Evolutionary conservation across 1,284 basidiomycete genomes (phyloP).

Genomic region (Termitomyces sp.): DNA sequence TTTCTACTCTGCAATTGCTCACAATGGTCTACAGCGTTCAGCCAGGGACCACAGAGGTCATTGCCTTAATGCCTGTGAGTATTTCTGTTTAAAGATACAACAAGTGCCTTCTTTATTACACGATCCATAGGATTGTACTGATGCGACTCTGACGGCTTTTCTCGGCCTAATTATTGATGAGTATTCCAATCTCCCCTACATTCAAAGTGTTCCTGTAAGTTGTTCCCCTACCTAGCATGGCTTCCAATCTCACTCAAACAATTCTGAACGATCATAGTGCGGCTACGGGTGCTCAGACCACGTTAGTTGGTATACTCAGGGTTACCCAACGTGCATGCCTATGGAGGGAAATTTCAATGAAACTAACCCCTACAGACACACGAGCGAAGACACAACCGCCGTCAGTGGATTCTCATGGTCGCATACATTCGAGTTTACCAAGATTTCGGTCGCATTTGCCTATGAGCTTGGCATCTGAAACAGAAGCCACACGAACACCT

Average conservation of each 20-base stretch:
- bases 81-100: too few relatives aligned
- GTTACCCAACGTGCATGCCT: conserved; percentile 23
- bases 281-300: conserved; percentile 29
- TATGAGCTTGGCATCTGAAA: conserved; percentile 20
- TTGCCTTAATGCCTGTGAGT: too few relatives aligned
- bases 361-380: conserved; percentile 39
- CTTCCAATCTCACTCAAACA: not conserved
- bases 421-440: conserved; percentile 43
- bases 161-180: too few relatives aligned
- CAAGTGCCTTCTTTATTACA: too few relatives aligned
- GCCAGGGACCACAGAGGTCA: too few relatives aligned
- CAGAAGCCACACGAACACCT: not conserved
- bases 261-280: conserved; percentile 22
- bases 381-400: conserved; percentile 34
- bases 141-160: too few relatives aligned
- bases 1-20: too few relatives aligned
- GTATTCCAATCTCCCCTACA: too few relatives aligned
- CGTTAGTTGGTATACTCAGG: conserved; percentile 22
- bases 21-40: too few relatives aligned
- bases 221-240: too few relatives aligned
- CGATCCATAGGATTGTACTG: too few relatives aligned
- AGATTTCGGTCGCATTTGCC: conserved; percentile 44
- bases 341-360: conserved; percentile 24
- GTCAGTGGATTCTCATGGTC: conserved; percentile 37
- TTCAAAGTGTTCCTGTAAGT: too few relatives aligned